Evolutionary conservation across 2,329 filamentous ascomycete species (phyloP), one percentile per base, ranked within the genome.

Genomic region (Alternaria brassicae): DNA sequence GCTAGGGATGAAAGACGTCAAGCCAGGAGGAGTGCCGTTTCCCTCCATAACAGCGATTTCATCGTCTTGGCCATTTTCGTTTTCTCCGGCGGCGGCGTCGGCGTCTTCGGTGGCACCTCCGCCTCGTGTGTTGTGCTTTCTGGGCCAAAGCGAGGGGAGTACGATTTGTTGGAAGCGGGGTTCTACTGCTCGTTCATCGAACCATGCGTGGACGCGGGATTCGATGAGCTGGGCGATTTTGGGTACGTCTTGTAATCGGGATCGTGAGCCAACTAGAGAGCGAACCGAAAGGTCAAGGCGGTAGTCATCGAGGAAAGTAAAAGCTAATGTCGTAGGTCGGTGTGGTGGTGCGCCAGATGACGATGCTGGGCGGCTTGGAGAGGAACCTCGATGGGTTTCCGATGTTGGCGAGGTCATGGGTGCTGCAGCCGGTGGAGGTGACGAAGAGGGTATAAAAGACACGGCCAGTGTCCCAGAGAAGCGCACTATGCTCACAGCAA

Each of bases 391-490:
- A 19, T 65, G 69, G 44, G 69, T 52, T 42, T 56, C 48, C 65
- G 30, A 65, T 88, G 72, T 86, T 85, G 1, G 69, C 56, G 49
- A 61, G 59, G 47, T 72, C 27, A 62, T 70, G 77, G 65, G 63
- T 79, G 56, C 50, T 2, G 61, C 32, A 17, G 53, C 61, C 23
- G 19, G 71, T 63, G 17, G 69, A 58, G 75, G 72, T 1, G 73
- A 70, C 9, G 75, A 75, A 1, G 86, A 88, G 1, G 95, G 95
- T 59, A 96, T 92, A 73, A 98, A 96, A 1, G 92, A 96, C 42
- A 98, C 91, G 42, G 92, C 96, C 17, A 99, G 81, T 36, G 95
- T 99, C 40, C 95, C 95, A 47, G 93, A 97, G 78, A 99, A 99
- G 13, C 95, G 86, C 15, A 97, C 92, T 15, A 99, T 91, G 15